phyloP scores from a whole-genome alignment of 345 rosid genomes.

The Theobroma cacao region DNA sequence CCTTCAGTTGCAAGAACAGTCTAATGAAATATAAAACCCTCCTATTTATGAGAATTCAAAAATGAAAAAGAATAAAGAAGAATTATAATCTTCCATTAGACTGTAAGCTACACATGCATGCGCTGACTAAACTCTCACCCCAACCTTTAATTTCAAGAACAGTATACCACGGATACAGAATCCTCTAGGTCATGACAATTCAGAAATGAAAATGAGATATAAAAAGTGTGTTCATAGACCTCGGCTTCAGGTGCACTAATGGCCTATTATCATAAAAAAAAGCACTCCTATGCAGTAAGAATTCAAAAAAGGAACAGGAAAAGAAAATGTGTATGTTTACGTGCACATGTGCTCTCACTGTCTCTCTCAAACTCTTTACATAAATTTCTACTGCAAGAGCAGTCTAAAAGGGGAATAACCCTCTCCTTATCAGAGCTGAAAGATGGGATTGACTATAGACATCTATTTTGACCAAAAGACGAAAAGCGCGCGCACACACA shows the following conservation, averaged over 20 bases:
- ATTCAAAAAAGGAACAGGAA: not conserved
- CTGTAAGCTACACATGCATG: not conserved
- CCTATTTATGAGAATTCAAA: not conserved
- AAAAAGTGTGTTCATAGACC: not conserved
- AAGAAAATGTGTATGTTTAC: not conserved
- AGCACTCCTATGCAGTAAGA: not conserved
- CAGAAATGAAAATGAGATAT: not conserved
- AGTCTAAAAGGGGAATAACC: not conserved
- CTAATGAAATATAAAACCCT: conserved; percentile 10
- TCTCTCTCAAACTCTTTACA: not conserved
- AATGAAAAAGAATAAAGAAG: not conserved
- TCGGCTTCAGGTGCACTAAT: not conserved
- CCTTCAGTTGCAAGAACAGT: conserved; percentile 45
- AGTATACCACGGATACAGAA: not conserved
- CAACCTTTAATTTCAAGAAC: not conserved
- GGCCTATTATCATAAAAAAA: not conserved
- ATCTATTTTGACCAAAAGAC: not conserved
- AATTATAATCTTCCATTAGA: not conserved
- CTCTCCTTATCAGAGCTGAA: not conserved
- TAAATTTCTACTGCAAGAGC: not conserved
- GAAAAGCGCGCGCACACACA: no score
- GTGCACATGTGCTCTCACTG: not conserved
- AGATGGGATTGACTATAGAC: not conserved
- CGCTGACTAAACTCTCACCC: not conserved
- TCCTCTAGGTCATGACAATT: not conserved